Conservation (phyloP, 441 rosid species). For the Lepidium campestre region DNA sequence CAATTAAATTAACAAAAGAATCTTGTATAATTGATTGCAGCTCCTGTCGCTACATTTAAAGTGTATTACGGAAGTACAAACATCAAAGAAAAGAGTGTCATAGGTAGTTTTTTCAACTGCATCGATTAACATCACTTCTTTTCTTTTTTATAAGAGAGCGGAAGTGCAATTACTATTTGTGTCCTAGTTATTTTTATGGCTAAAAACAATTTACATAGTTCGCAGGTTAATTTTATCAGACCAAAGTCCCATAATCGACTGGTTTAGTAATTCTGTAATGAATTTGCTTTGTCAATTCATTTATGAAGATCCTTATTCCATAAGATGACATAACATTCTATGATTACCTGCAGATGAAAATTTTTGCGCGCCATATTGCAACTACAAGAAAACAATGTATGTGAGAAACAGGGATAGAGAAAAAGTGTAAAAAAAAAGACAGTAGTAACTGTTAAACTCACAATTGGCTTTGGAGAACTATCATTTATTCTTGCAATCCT, state of each 20-base stretch:
- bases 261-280: neutral
- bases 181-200: neutral
- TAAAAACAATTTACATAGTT: neutral
- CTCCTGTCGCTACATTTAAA: neutral
- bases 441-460: constrained; percentile 16
- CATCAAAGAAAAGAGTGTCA: neutral
- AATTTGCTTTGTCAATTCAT: neutral
- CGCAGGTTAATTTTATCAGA: neutral
- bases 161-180: neutral
- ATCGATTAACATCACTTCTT: neutral
- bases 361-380: constrained; percentile 51
- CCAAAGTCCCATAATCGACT: neutral
- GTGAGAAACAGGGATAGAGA: constrained; percentile 14
- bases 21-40: neutral
- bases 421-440: constrained; percentile 13
- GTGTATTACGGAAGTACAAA: constrained; percentile 1
- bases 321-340: constrained; percentile 8
- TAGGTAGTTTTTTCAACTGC: neutral
- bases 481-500: constrained; percentile 30
- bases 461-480: constrained; percentile 44
- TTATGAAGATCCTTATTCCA: neutral
- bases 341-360: constrained; percentile 73
- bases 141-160: neutral
- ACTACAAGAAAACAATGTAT: constrained; percentile 35
- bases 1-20: constrained; percentile 6